These are phyloP conservation scores for Xerocomus nothofagi DNA, from an alignment of 1,284 basidiomycete genomes.

Conservation along the genomic window DNA sequence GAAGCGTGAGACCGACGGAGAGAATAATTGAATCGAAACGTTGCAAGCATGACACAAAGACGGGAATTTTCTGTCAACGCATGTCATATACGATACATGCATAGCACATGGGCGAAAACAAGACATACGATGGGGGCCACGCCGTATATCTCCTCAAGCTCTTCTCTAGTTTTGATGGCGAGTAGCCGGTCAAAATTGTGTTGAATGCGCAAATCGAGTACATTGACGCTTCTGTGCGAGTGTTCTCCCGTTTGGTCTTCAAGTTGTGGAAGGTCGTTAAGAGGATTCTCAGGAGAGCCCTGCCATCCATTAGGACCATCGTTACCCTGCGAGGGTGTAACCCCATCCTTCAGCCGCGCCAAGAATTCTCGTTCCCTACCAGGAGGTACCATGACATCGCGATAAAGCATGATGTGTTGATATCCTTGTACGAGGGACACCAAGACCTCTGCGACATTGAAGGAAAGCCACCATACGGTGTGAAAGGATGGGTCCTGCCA, in stretches of 20 bases:
- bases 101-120: background rate
- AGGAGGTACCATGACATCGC: conserved; percentile 58
- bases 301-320: conserved; percentile 15
- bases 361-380: conserved; percentile 39
- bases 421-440: conserved; percentile 69
- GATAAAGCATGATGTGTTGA: conserved; percentile 61
- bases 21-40: conserved; percentile 69
- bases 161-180: conserved; percentile 61
- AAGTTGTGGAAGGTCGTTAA: conserved; percentile 17
- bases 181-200: conserved; percentile 64
- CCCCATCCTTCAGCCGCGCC: conserved; percentile 21
- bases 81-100: conserved; percentile 10
- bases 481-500: conserved; percentile 60
- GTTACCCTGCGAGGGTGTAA: conserved; percentile 12
- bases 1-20: conserved; percentile 63
- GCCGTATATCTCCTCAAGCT: conserved; percentile 74
- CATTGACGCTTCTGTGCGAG: conserved; percentile 2
- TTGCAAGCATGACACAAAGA: conserved; percentile 72
- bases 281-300: conserved; percentile 19
- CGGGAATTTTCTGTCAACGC: conserved; percentile 59
- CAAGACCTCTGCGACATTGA: conserved; percentile 65
- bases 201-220: conserved; percentile 46
- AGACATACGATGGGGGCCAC: conserved; percentile 61
- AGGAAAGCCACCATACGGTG: conserved; percentile 70
- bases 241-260: conserved; percentile 22